phyloP scores from a whole-genome alignment of 1,139 yeast genomes.

The Barnettozyma hawaiiensis region DNA sequence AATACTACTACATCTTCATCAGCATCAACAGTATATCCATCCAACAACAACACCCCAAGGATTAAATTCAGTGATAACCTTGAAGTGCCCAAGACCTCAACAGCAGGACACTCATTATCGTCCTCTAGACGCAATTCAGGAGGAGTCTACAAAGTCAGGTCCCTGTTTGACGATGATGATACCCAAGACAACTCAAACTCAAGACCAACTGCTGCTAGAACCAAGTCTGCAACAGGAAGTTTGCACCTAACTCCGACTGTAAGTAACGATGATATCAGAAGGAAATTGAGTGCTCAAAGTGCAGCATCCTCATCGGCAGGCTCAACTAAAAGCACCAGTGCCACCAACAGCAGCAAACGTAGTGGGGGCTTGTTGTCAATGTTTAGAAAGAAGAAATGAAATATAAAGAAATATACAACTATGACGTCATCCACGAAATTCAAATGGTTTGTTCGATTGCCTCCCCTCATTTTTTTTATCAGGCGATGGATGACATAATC shows the following conservation, averaged over 20 bases:
- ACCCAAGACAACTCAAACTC: constrained; percentile 8
- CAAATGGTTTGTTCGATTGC: too few species aligned
- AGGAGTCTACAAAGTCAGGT: constrained; percentile 32
- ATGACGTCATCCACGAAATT: background rate
- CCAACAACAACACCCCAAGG: constrained; percentile 8
- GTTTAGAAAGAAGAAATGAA: constrained; percentile 14
- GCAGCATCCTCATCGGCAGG: constrained; percentile 2
- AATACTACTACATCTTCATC: too few species aligned
- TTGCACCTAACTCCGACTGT: constrained; percentile 7
- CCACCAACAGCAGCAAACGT: constrained; percentile 7
- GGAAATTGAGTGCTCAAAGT: constrained; percentile 6
- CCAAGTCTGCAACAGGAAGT: constrained; percentile 12
- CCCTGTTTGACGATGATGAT: constrained; percentile 26
- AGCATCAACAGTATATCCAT: background rate
- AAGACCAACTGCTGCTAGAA: constrained; percentile 7
- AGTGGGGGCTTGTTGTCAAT: constrained; percentile 14
- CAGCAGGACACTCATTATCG: constrained; percentile 1
- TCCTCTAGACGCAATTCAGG: constrained; percentile 17
- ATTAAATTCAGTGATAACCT: constrained; percentile 20
- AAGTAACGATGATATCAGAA: constrained; percentile 4
- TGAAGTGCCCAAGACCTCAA: constrained; percentile 12
- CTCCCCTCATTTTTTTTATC: background rate
- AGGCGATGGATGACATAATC: background rate
- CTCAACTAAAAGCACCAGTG: too few species aligned
- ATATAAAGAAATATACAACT: too few species aligned